These are phyloP conservation scores for Cotoneaster glaucophyllus DNA, from an alignment of 306 rosid genomes.

Conservation along the genomic window DNA sequence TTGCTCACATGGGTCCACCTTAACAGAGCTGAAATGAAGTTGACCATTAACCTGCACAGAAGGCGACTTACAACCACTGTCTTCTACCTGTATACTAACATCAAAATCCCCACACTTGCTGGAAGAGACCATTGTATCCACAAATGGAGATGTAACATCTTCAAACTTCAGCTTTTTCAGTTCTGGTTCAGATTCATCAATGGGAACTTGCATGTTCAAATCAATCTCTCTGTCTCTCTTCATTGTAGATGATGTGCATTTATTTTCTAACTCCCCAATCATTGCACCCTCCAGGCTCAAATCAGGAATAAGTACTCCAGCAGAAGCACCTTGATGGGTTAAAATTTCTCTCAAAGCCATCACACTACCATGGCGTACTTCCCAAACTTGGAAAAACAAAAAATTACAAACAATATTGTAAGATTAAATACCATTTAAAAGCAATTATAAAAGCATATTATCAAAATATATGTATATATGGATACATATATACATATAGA, in stretches of 20 bases:
- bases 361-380: constrained; percentile 91
- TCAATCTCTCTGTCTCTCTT: constrained; percentile 83
- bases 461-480: background rate
- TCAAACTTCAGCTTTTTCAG: constrained; percentile 68
- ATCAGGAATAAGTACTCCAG: constrained; percentile 62
- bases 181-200: constrained; percentile 47
- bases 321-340: constrained; percentile 91
- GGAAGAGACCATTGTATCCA: constrained; percentile 37
- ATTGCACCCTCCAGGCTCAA: constrained; percentile 32
- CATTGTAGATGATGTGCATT: constrained; percentile 28
- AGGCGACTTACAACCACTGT: constrained; percentile 36
- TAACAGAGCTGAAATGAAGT: constrained; percentile 32
- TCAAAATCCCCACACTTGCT: constrained; percentile 39
- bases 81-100: constrained; percentile 39
- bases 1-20: constrained; percentile 38
- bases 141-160: constrained; percentile 37
- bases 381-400: constrained; percentile 57
- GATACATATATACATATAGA: background rate
- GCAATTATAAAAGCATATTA: background rate
- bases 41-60: constrained; percentile 42
- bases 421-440: constrained; percentile 10
- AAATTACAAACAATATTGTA: constrained; percentile 7
- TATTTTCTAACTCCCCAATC: constrained; percentile 49
- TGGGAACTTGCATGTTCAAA: constrained; percentile 56
- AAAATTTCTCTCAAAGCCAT: constrained; percentile 97